Conservation (phyloP, 306 rosid genomes). For the Fragaria ananassa region DNA sequence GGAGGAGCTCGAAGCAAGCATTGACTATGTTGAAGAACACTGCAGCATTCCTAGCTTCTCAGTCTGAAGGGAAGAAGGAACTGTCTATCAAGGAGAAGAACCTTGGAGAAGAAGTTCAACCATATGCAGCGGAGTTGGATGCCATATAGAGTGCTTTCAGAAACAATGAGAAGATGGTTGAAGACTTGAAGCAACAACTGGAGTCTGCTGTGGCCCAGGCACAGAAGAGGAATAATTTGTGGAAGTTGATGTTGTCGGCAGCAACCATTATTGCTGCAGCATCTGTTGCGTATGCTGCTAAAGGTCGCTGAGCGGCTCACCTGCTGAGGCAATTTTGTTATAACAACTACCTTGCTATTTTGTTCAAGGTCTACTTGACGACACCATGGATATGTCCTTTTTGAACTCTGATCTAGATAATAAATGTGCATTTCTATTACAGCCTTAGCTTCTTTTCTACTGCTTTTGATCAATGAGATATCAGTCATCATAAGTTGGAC, state of each 20-base stretch:
- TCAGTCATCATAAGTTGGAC: not conserved
- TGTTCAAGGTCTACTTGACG: constrained; percentile 29
- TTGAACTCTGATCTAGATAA: constrained; percentile 21
- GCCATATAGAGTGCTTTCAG: constrained; percentile 64
- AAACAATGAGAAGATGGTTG: constrained; percentile 52
- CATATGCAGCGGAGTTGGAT: constrained; percentile 48
- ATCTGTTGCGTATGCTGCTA: constrained; percentile 58
- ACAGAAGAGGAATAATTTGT: constrained; percentile 52
- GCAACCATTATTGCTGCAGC: constrained; percentile 64
- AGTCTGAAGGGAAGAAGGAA: constrained; percentile 32
- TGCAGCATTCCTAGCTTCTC: constrained; percentile 33
- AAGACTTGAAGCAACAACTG: constrained; percentile 52
- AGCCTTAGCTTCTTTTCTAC: not conserved
- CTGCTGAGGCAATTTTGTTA: constrained; percentile 23
- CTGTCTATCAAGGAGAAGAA: constrained; percentile 31
- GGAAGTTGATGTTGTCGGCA: constrained; percentile 62
- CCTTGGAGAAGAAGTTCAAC: constrained; percentile 40
- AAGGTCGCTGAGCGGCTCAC: constrained; percentile 45
- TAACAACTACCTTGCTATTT: constrained; percentile 17
- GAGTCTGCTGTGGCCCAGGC: constrained; percentile 35
- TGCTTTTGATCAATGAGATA: not conserved
- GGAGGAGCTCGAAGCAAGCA: constrained; percentile 36
- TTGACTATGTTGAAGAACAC: constrained; percentile 58
- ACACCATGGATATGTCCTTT: constrained; percentile 20
- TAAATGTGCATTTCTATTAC: constrained; percentile 15